Evolutionary conservation across 495 filamentous ascomycete species (phyloP), one percentile per base, ranked within the genome.

Genomic region (Cudoniella acicularis): DNA sequence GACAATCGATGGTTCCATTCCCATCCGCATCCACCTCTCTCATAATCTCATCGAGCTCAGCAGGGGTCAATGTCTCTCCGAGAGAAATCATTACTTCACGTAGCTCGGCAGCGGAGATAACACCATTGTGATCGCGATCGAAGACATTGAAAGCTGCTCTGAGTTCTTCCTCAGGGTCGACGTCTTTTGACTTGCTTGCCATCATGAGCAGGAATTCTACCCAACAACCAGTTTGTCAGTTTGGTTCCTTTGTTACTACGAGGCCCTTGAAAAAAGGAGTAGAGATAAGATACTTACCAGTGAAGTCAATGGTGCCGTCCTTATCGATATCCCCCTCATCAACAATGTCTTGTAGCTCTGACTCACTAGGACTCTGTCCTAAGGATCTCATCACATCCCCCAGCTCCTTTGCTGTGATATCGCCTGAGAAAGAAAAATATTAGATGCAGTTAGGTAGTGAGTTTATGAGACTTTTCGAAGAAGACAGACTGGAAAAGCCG

Each of bases 191-290:
- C 16, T 66, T 64, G 52, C 63, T 64, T 6, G 75, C 70, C 77
- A 80, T 79, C 64, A 80, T 74, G 21, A 68, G 69, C 22, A 76
- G 64, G 67, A 80, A 80, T 53, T 79, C 77, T 77, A 58, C 10
- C n/a, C 27, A 42, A 20, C 2, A 23, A 1, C 47, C 2, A 20
- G 22, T 45, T 8, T 2, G 17, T 30, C 21, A n/a, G n/a, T n/a
- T n/a, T n/a, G n/a, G n/a, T n/a, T n/a, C n/a, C n/a, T n/a, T n/a
- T n/a, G n/a, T n/a, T n/a, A n/a, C n/a, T n/a, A n/a, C n/a, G n/a
- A n/a, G n/a, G n/a, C n/a, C n/a, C n/a, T n/a, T n/a, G n/a, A n/a
- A n/a, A 21, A 36, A 18, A 17, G 3, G 20, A 23, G 41, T 13
- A 23, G 48, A 36, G 41, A 13, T 18, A 24, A 27, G 16, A 45